Evolutionary conservation across 805 yeast genomes (phyloP).

Genomic region (Limtongia smithiae): DNA sequence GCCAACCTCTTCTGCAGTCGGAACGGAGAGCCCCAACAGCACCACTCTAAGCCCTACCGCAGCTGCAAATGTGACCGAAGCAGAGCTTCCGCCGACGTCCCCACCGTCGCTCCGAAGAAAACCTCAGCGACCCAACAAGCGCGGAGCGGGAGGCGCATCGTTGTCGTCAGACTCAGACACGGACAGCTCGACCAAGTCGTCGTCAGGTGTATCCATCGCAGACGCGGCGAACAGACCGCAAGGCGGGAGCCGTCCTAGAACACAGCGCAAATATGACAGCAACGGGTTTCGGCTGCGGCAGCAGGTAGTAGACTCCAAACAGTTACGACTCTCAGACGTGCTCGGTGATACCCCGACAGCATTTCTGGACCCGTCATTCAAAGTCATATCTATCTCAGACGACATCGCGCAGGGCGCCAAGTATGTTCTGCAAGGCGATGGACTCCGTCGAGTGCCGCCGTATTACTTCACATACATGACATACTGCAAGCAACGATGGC

Average conservation of each 20-base stretch:
- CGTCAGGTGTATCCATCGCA: neutral
- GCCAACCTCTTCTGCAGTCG: too few relatives aligned
- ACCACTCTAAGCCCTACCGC: too few relatives aligned
- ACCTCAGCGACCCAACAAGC: too few relatives aligned
- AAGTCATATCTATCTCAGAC: constrained; percentile 32
- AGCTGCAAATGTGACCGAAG: too few relatives aligned
- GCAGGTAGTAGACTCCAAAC: constrained; percentile 13
- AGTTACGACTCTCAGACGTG: constrained; percentile 9
- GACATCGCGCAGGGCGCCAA: constrained; percentile 37
- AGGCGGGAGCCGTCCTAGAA: neutral
- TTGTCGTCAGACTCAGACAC: too few relatives aligned
- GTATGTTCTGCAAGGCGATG: constrained; percentile 35
- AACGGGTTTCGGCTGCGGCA: constrained; percentile 26
- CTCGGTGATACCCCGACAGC: constrained; percentile 16
- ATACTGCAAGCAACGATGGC: constrained; percentile 88
- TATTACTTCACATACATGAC: constrained; percentile 88
- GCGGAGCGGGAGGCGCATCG: too few relatives aligned
- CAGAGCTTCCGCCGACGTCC: too few relatives aligned
- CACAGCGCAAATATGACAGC: constrained; percentile 8
- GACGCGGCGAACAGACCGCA: neutral
- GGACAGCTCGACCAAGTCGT: too few relatives aligned
- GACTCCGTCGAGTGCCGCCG: constrained; percentile 69
- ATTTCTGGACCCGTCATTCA: constrained; percentile 6
- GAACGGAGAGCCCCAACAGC: too few relatives aligned
- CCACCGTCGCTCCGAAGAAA: too few relatives aligned